Base-by-base conservation (phyloP, 2,329 filamentous ascomycete species). In the Aspergillus ustus region DNA sequence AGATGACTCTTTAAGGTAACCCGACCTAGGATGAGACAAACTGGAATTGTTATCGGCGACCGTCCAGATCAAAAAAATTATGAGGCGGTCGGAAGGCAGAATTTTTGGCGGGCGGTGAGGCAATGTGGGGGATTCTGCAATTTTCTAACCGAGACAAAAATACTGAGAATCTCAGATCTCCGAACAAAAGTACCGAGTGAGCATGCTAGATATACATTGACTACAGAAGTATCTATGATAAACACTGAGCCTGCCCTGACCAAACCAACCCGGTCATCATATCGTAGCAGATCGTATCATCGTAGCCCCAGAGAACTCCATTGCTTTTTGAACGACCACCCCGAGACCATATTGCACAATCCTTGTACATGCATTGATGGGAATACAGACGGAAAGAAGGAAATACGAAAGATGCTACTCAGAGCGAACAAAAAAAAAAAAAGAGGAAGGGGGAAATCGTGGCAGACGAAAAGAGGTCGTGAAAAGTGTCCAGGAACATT, bases 301-400 rank as follows among this genome's bases (percentile, higher is more conserved):
- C 63, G 60, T 68, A 69, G 64, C 63, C 68, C 67, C 61, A 62
- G 61, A 65, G 63, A 76, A 76, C 74, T 74, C 73, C 74, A 63
- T 74, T 72, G 67, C 70, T 71, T 75, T 74, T 72, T 63, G 69
- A 66, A 66, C 55, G 62, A 64, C 60, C 63, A 64, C 63, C 57
- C 60, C 62, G 63, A 64, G 59, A 64, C 62, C 59, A 64, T 63
- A 59, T 40, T 63, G 48, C 54, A 57, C 57, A 63, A 65, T 56
- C 62, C 61, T 54, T 62, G 54, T 65, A 57, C 54, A 60, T 63
- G 64, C 64, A 65, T 62, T 50, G 62, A 59, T 57, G 59, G 59
- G 57, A 65, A 65, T 55, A 60, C 65, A 59, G 44, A 57, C 28
- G 54, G 57, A 59, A 62, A 28, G 54, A 63, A 52, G 56, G 53